Conservation (phyloP, 2,329 filamentous ascomycete genomes). For the Arthrocladium fulminans region DNA sequence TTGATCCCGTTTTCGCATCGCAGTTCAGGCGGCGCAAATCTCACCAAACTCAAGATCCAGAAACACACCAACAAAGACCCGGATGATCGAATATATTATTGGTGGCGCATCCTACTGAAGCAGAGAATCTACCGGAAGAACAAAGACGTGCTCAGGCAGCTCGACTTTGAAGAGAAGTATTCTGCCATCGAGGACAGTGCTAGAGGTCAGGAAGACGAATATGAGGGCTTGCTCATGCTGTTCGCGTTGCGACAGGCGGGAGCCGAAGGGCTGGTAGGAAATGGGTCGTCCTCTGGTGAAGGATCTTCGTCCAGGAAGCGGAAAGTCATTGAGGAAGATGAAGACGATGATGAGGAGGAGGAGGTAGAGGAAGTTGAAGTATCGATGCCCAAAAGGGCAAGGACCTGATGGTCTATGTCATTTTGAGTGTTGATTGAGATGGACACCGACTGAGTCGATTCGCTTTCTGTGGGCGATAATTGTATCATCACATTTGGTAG, state of each 20-base stretch:
- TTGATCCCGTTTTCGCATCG: slow-evolving; percentile 45
- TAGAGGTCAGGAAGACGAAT: slow-evolving; percentile 50
- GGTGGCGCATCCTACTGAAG: slow-evolving; percentile 57
- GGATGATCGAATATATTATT: slow-evolving; percentile 53
- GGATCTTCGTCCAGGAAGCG: slow-evolving; percentile 23
- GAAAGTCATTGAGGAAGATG: slow-evolving; percentile 25
- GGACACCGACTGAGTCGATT: not conserved
- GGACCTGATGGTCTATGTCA: not conserved
- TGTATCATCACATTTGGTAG: too few species aligned
- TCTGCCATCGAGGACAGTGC: slow-evolving; percentile 53
- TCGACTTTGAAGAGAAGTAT: slow-evolving; percentile 48
- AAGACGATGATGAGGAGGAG: slow-evolving; percentile 19
- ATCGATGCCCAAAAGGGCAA: slow-evolving; percentile 6
- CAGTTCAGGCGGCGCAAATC: slow-evolving; percentile 40
- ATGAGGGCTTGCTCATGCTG: slow-evolving; percentile 44
- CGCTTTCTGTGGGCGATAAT: too few species aligned
- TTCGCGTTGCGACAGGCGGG: slow-evolving; percentile 28
- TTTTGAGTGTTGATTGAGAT: not conserved
- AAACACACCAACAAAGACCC: slow-evolving; percentile 40
- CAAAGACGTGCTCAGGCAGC: slow-evolving; percentile 49
- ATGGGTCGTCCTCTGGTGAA: slow-evolving; percentile 18
- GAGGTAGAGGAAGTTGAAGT: slow-evolving; percentile 10
- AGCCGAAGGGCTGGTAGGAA: slow-evolving; percentile 18
- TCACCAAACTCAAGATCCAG: slow-evolving; percentile 43
- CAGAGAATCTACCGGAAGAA: slow-evolving; percentile 54